Percentiles rank a stretch among this genome's conserved stretches.
Conservation (phyloP, 768 basidiomycete species). For the Russula dissimulans region DNA sequence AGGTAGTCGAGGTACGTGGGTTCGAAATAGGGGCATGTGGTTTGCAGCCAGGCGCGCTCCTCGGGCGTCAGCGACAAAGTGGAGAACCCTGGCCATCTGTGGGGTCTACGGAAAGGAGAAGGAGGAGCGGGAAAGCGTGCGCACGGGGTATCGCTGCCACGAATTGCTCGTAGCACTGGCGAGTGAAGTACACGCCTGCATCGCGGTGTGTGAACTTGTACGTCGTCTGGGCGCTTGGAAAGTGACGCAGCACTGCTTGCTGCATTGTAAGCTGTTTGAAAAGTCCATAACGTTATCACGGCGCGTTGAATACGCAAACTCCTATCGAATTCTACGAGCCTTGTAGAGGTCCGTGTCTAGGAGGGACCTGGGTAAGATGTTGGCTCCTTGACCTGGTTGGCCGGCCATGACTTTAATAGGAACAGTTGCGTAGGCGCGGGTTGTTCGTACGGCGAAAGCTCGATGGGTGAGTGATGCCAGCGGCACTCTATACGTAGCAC, state of each 20-base stretch:
- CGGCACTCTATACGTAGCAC: no score
- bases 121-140: constrained; percentile 19
- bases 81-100: constrained; percentile 49
- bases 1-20: constrained; percentile 72
- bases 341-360: constrained; percentile 96
- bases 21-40: constrained; percentile 67
- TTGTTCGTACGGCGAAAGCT: no score
- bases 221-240: constrained; percentile 57
- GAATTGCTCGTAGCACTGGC: constrained; percentile 53
- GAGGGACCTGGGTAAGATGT: constrained; percentile 41
- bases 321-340: constrained; percentile 18
- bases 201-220: constrained; percentile 82
- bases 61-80: constrained; percentile 46
- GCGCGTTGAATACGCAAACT: neutral
- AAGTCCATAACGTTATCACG: neutral
- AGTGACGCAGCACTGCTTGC: constrained; percentile 74
- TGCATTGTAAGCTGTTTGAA: constrained; percentile 81
- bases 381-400: constrained; percentile 4
- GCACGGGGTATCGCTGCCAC: constrained; percentile 46
- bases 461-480: no score
- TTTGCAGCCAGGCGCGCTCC: constrained; percentile 61
- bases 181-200: constrained; percentile 53
- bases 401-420: neutral
- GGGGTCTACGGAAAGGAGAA: neutral
- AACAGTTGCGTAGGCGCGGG: neutral